Base-by-base conservation (phyloP, 208 protist species). In the Leishmania turanica region DNA sequence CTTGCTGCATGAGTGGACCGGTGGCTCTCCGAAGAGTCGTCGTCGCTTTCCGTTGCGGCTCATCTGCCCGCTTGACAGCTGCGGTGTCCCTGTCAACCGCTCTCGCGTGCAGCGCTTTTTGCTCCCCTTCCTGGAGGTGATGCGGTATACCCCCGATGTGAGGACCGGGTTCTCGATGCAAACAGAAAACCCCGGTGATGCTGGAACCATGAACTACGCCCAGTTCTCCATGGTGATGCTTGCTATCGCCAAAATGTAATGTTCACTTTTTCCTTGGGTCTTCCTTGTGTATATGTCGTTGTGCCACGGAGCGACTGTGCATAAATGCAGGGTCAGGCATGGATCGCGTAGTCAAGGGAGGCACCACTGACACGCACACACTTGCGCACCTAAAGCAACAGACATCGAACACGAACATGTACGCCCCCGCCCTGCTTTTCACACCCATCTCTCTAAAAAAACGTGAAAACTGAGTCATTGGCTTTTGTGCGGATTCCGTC, bases 191-290 rank as follows among this genome's bases (percentile, higher is more conserved):
- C 53, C 40, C 45, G 42, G 3, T 1, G 53, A 19, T n/a, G 24
- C 37, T n/a, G 45, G 42, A 47, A 79, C 84, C 21, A 84, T 97
- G 21, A 96, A 94, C 82, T 96, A 96, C 81, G 89, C 92, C 24
- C 91, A 96, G 77, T 97, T 97, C 73, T 96, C 94, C 17, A 91
- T 96, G 85, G 81, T 96, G 81, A 96, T 97, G 90, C 87, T 97
- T 15, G 90, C 93, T 27, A 80, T 97, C 49, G 92, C 90, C 0
- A 83, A 87, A 17, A 89, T 94, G 79, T 96, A 89, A 86, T 6
- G 76, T 21, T 60, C 24, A 37, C 65, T 6, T 66, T 78, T 31
- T 31, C 60, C 11, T 4, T 31, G 34, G 5, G 21, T 2, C 31
- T 64, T 64, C 13, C 62, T 40, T 68, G 62, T 3, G 13, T 68